These are phyloP conservation scores for Coemansia sp. DNA, from an alignment of 192 early-diverging fungal genomes.

Conservation along the genomic window DNA sequence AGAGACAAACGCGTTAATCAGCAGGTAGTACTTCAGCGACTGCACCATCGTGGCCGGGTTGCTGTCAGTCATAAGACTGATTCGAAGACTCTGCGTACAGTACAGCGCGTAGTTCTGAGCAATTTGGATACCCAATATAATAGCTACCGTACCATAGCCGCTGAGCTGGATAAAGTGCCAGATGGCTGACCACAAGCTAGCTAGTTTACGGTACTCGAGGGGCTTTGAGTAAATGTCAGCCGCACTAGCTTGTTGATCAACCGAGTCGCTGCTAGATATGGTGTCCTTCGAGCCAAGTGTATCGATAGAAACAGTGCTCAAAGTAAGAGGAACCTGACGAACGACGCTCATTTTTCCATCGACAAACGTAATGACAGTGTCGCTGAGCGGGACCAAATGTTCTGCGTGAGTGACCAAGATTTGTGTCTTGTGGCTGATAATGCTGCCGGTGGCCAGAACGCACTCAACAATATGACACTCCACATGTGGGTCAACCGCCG, in stretches of 20 bases:
- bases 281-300: too few species aligned
- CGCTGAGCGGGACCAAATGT: constrained; percentile 31
- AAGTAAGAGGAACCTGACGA: constrained; percentile 16
- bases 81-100: constrained; percentile 21
- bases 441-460: constrained; percentile 37
- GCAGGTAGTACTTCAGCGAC: constrained; percentile 29
- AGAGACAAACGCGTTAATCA: constrained; percentile 17
- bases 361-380: constrained; percentile 23
- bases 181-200: constrained; percentile 4
- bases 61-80: constrained; percentile 27
- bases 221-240: neutral
- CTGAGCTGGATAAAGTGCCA: constrained; percentile 15
- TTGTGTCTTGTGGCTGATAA: constrained; percentile 44
- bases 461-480: constrained; percentile 61
- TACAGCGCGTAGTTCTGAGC: constrained; percentile 14
- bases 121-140: constrained; percentile 6
- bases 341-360: constrained; percentile 10
- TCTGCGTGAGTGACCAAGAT: constrained; percentile 62
- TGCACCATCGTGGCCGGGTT: constrained; percentile 25
- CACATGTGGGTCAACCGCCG: constrained; percentile 69
- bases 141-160: constrained; percentile 19
- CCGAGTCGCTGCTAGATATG: neutral
- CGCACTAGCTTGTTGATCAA: neutral
- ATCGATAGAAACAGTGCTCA: too few species aligned
- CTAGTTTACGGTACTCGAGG: neutral